Base-by-base conservation (phyloP, 805 yeast species). In the Yamadazyma takamatsuzukensis region DNA sequence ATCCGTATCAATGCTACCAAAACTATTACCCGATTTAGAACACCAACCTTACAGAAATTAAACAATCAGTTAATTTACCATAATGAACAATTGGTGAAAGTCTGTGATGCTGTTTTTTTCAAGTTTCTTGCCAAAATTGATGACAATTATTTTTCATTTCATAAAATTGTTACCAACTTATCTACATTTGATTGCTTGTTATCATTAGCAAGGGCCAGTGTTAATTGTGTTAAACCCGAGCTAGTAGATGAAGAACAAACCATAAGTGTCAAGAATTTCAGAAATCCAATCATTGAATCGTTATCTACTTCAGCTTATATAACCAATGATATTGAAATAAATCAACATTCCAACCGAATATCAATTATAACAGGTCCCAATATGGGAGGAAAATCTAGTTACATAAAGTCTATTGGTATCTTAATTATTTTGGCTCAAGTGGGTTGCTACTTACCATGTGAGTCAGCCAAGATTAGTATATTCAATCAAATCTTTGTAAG, bases 301-400 rank as follows among this genome's bases (percentile, higher is more conserved):
- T 46, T 78, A 27, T 43, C 48, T 6, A 47, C 59, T 3, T n/a
- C n/a, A n/a, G n/a, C n/a, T n/a, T 83, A 77, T 49, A 84, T 88
- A 9, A 69, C 93, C 2, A 88, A 87, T 51, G 76, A 79, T 41
- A 69, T 80, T 4, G 34, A 51, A 5, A 72, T 88, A 62, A 45
- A 63, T 5, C 49, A 59, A 5, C 49, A 59, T n/a, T 53, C 61
- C 3, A 67, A 74, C 10, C 65, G 86, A 21, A 72, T 61, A 2
- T 61, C 79, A 34, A 67, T 88, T 11, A 74, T 88, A 15, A 84
- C 95, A 0, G 95, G 95, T 0, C 93, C 94, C 0, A 84, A 84
- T 44, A 83, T 84, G 88, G 95, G 95, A 7, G 95, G 95, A 4
- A 85, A 85, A 51, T 80, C 88, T 5, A 78, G 87, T 1, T 79